phyloP scores from a whole-genome alignment of 1,284 basidiomycete species.

The Ustilago esculenta region DNA sequence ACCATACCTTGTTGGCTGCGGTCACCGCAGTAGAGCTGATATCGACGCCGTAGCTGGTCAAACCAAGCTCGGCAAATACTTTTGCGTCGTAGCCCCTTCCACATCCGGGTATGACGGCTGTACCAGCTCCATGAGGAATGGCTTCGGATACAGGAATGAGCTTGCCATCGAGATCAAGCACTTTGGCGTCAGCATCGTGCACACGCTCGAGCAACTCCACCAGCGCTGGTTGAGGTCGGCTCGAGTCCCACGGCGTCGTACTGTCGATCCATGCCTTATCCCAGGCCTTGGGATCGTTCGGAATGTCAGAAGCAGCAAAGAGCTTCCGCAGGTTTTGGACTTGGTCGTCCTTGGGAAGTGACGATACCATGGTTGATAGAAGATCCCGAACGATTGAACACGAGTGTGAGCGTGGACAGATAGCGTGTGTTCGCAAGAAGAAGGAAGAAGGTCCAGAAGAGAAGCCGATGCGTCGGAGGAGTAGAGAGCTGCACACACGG shows the following conservation, averaged over 20 bases:
- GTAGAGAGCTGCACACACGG: slow-evolving; percentile 3
- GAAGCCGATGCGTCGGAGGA: too few relatives aligned
- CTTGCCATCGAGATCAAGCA: slow-evolving; percentile 11
- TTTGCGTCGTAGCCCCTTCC: slow-evolving; percentile 51
- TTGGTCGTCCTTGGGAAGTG: slow-evolving; percentile 24
- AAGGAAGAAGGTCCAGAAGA: too few relatives aligned
- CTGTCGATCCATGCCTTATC: slow-evolving; percentile 50
- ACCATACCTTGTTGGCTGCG: slow-evolving; percentile 41
- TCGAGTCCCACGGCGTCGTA: slow-evolving; percentile 52
- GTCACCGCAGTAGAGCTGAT: slow-evolving; percentile 46
- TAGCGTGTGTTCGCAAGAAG: background rate
- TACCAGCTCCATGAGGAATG: slow-evolving; percentile 25
- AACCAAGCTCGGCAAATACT: slow-evolving; percentile 42
- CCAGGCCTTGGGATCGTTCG: slow-evolving; percentile 52
- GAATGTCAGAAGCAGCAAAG: slow-evolving; percentile 32
- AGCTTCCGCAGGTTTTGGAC: slow-evolving; percentile 32
- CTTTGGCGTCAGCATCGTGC: slow-evolving; percentile 28
- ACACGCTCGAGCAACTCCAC: slow-evolving; percentile 31
- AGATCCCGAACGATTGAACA: background rate
- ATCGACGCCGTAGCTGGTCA: slow-evolving; percentile 43
- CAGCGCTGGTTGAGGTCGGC: slow-evolving; percentile 45
- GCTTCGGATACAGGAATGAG: slow-evolving; percentile 16
- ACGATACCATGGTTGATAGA: background rate
- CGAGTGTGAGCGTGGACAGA: background rate
- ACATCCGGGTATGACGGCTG: slow-evolving; percentile 38